A percentile compares a stretch with the other conserved stretches of the same genome.
Evolutionary conservation across 2,329 filamentous ascomycete genomes (phyloP).

Genomic region (Aspergillus flavus): DNA sequence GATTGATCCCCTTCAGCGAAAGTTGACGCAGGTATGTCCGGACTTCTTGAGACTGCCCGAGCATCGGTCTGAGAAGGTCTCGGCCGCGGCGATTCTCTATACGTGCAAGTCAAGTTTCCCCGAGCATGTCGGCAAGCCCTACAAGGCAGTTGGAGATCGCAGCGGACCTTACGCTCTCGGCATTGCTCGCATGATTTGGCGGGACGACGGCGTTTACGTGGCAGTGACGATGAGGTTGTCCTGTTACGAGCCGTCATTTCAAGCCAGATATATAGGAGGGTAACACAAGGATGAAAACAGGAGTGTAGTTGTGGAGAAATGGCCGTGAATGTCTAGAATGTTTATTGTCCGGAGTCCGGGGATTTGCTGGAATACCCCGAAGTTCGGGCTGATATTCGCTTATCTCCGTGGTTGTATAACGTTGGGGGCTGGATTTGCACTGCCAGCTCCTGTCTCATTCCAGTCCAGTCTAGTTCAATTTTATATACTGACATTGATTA

Average conservation of each 20-base stretch:
- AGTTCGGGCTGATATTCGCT: neutral
- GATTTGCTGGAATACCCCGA: neutral
- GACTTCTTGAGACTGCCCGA: neutral
- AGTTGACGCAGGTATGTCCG: neutral
- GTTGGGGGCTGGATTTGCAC: too few relatives aligned
- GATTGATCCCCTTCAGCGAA: neutral
- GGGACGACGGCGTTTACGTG: slow-evolving; percentile 30
- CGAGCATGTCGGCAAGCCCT: slow-evolving; percentile 28
- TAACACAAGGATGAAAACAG: neutral
- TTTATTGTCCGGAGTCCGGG: neutral
- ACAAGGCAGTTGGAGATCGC: slow-evolving; percentile 32
- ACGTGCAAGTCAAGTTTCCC: slow-evolving; percentile 26
- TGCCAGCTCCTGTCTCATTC: too few relatives aligned
- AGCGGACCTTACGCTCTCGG: slow-evolving; percentile 33
- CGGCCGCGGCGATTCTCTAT: slow-evolving; percentile 16
- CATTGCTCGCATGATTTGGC: slow-evolving; percentile 33
- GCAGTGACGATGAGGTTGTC: neutral
- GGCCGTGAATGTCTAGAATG: neutral
- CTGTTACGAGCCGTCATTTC: neutral
- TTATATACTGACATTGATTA: too few relatives aligned
- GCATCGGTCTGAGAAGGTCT: slow-evolving; percentile 7
- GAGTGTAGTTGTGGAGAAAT: too few relatives aligned
- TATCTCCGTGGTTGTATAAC: neutral
- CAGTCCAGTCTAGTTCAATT: too few relatives aligned
- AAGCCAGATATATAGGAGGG: neutral